A percentile compares a stretch with the other conserved stretches of the same genome.
These are phyloP conservation scores for Amanita pallidorosea DNA, from an alignment of 768 basidiomycete genomes.

Conservation along the genomic window DNA sequence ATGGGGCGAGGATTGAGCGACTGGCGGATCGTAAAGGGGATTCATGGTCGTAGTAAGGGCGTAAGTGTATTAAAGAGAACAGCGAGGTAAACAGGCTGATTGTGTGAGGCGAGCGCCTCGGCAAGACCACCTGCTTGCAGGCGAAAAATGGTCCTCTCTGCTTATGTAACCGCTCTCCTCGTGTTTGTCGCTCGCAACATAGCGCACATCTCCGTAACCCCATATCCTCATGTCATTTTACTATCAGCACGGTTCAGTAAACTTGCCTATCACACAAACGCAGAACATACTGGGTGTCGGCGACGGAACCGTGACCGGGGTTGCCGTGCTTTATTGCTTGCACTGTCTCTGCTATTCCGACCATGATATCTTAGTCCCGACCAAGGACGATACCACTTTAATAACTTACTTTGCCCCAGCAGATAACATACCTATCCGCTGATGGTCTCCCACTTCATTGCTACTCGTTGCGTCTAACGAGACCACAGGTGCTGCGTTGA, in stretches of 20 bases:
- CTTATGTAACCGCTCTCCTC: neutral
- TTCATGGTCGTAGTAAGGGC: slow-evolving; percentile 31
- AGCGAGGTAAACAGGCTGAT: slow-evolving; percentile 1
- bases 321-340: neutral
- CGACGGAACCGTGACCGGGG: slow-evolving; percentile 4
- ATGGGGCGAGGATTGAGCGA: slow-evolving; percentile 25
- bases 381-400: neutral
- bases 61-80: slow-evolving; percentile 3
- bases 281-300: slow-evolving; percentile 14
- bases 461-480: neutral
- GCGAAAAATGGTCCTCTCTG: neutral
- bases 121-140: slow-evolving; percentile 7
- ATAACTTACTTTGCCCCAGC: neutral
- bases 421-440: neutral
- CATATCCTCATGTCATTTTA: neutral
- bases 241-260: neutral
- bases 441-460: neutral
- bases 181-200: neutral
- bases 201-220: neutral
- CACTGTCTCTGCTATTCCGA: neutral
- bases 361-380: neutral
- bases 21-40: slow-evolving; percentile 25
- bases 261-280: neutral
- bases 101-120: slow-evolving; percentile 17
- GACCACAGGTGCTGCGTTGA: slow-evolving; percentile 1